Evolutionary conservation across 202 grass and related monocot genomes (phyloP).

Genomic region (Elaeis oleifera): DNA sequence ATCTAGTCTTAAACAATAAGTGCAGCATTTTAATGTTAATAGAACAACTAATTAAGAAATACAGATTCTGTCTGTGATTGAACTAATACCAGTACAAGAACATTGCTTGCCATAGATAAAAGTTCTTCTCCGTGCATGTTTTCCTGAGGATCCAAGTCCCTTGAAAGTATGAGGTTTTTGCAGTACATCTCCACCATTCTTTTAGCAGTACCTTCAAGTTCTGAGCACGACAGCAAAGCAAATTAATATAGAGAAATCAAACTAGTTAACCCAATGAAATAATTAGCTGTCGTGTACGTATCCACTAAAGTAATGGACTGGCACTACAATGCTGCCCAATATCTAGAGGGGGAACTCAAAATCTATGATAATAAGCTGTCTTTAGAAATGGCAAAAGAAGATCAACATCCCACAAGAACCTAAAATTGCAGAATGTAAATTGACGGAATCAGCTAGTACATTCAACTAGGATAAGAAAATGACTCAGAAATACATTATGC

Average conservation of each 20-base stretch:
- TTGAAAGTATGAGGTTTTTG: slow-evolving; percentile 68
- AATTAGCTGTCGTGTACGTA: neutral
- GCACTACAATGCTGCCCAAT: neutral
- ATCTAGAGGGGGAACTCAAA: neutral
- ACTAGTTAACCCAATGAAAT: neutral
- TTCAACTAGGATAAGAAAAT: no score
- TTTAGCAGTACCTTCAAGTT: slow-evolving; percentile 53
- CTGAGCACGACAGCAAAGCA: slow-evolving; percentile 36
- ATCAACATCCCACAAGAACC: no score
- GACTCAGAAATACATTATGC: no score
- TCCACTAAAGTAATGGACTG: no score
- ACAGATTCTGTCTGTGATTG: no score
- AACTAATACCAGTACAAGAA: slow-evolving; percentile 57
- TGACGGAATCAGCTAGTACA: no score
- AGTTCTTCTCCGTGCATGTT: slow-evolving; percentile 94
- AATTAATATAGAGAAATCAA: slow-evolving; percentile 3
- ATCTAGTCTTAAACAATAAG: no score
- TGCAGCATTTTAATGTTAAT: no score
- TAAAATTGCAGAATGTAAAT: no score
- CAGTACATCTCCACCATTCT: slow-evolving; percentile 63
- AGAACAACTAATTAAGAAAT: no score
- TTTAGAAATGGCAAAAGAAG: no score
- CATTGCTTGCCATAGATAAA: slow-evolving; percentile 75
- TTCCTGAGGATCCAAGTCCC: slow-evolving; percentile 88
- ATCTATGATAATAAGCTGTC: no score